Evolutionary conservation across 352 stramenopile genomes (phyloP).

Genomic region (Phytophthora melonis): DNA sequence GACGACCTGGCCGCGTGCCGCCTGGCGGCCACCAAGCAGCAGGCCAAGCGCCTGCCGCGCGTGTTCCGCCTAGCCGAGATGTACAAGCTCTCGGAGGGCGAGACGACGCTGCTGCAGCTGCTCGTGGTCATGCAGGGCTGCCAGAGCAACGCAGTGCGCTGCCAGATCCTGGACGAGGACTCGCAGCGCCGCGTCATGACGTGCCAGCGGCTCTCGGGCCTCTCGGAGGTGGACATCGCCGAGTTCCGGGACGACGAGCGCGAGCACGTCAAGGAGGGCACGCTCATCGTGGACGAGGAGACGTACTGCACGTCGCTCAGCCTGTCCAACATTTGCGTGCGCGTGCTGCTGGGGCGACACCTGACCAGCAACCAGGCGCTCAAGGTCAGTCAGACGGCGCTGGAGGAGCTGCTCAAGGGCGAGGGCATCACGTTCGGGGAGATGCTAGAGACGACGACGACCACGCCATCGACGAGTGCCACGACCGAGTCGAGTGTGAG

Average conservation of each 20-base stretch:
- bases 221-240: conserved; percentile 89
- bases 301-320: conserved; percentile 82
- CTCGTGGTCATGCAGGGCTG: conserved; percentile 86
- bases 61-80: conserved; percentile 80
- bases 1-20: conserved; percentile 61
- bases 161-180: conserved; percentile 88
- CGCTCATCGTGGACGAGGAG: conserved; percentile 83
- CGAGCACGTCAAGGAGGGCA: conserved; percentile 90
- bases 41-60: conserved; percentile 53
- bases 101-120: conserved; percentile 84
- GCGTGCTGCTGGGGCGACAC: conserved; percentile 76
- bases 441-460: conserved; percentile 50
- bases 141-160: conserved; percentile 86
- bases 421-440: conserved; percentile 79
- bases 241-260: conserved; percentile 89
- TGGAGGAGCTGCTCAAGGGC: conserved; percentile 78
- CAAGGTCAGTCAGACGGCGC: conserved; percentile 87
- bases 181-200: conserved; percentile 75
- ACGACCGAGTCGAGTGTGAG: conserved; percentile 13
- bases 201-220: conserved; percentile 77
- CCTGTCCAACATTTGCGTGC: conserved; percentile 85
- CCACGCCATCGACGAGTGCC: background rate
- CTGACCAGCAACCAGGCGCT: conserved; percentile 85
- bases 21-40: conserved; percentile 51
- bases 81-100: conserved; percentile 78